These are phyloP conservation scores for Nicotiana tabacum DNA, from an alignment of 257 asterid genomes.

Conservation along the genomic window DNA sequence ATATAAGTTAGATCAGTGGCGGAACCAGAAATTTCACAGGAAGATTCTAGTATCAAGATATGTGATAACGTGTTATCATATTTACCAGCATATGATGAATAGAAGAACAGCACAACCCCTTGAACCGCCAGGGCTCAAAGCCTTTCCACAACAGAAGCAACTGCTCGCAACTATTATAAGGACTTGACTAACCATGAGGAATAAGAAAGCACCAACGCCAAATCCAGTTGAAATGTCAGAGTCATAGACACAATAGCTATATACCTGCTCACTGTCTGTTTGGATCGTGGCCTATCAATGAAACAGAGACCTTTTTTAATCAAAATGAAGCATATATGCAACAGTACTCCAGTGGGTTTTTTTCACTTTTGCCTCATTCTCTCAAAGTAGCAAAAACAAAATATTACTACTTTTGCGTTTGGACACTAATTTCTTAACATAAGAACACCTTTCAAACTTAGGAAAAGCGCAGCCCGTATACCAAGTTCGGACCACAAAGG, in stretches of 20 bases:
- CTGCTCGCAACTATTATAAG: constrained; percentile 28
- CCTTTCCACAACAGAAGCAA: constrained; percentile 43
- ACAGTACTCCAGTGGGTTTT: neutral
- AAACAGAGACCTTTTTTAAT: neutral
- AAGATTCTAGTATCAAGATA: too few species aligned
- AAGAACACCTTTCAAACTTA: too few species aligned
- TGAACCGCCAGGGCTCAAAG: constrained; percentile 35
- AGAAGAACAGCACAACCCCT: constrained; percentile 39
- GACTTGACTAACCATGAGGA: constrained; percentile 30
- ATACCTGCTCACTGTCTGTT: constrained; percentile 39
- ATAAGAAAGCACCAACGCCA: constrained; percentile 43
- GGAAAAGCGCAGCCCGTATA: too few species aligned
- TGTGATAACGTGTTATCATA: neutral
- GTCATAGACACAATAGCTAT: constrained; percentile 40
- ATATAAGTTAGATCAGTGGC: neutral
- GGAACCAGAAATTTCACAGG: too few species aligned
- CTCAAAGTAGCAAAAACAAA: neutral
- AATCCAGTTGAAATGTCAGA: constrained; percentile 44
- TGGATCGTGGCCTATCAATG: constrained; percentile 43
- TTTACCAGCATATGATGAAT: constrained; percentile 35
- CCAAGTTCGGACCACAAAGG: too few species aligned
- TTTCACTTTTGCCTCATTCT: neutral
- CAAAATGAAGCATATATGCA: too few species aligned
- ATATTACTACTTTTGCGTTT: neutral
- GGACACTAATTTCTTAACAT: neutral